These are phyloP conservation scores for Fusarium chuoi DNA, from an alignment of 2,329 filamentous ascomycete genomes.

Conservation along the genomic window DNA sequence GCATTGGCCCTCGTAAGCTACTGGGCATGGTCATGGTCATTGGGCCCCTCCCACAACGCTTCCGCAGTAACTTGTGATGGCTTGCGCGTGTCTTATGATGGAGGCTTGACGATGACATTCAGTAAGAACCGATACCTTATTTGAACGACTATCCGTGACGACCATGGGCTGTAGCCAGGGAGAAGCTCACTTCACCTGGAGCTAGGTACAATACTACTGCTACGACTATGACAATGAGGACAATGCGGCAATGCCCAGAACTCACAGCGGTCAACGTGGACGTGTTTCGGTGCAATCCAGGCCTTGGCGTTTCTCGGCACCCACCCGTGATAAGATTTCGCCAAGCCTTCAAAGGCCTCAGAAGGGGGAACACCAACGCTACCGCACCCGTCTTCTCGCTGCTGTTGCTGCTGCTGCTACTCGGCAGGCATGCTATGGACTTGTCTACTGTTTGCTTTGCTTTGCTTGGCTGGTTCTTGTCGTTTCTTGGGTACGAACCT, in stretches of 20 bases:
- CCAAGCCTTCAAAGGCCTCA: conserved; percentile 47
- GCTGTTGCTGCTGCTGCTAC: neutral
- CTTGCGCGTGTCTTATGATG: conserved; percentile 17
- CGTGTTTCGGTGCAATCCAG: conserved; percentile 43
- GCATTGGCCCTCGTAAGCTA: conserved; percentile 31
- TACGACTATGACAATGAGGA: neutral
- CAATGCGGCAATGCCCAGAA: conserved; percentile 37
- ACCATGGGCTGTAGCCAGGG: conserved; percentile 4
- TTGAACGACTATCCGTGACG: neutral
- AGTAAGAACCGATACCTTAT: conserved; percentile 5
- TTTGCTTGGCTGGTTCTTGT: conserved; percentile 32
- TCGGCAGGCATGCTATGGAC: conserved; percentile 32
- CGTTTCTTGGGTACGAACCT: conserved; percentile 24
- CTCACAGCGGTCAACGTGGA: conserved; percentile 44
- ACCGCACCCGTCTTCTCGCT: conserved; percentile 35
- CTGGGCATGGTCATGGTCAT: conserved; percentile 20
- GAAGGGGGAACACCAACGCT: conserved; percentile 45
- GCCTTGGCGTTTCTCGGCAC: conserved; percentile 48
- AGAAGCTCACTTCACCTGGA: neutral
- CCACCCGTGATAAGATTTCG: conserved; percentile 48
- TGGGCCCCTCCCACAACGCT: conserved; percentile 6
- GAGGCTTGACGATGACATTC: conserved; percentile 7
- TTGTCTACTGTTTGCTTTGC: conserved; percentile 33
- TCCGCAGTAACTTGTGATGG: conserved; percentile 14
- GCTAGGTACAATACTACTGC: neutral